Evolutionary conservation across 441 rosid genomes (phyloP).

Genomic region (Populus hybrid): DNA sequence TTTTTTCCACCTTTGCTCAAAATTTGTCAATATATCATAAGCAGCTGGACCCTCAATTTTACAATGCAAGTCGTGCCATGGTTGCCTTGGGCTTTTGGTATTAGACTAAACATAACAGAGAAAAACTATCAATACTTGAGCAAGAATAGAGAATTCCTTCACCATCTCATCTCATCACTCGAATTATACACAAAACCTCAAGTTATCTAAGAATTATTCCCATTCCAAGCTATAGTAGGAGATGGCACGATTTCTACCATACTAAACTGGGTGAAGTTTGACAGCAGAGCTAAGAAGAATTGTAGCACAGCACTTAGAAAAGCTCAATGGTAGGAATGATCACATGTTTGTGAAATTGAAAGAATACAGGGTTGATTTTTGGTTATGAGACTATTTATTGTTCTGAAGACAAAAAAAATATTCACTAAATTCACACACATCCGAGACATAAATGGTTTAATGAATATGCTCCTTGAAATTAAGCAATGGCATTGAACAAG

Average conservation of each 20-base stretch:
- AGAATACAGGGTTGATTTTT: not conserved
- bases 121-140: not conserved
- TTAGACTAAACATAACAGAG: slow-evolving; percentile 30
- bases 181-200: not conserved
- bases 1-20: slow-evolving; percentile 72
- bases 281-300: no score
- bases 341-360: no score
- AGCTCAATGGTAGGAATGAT: no score
- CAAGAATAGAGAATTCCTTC: not conserved
- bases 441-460: not conserved
- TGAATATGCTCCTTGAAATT: not conserved
- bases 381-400: not conserved
- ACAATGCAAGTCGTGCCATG: slow-evolving; percentile 89
- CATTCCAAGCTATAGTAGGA: no score
- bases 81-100: slow-evolving; percentile 61
- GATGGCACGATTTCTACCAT: no score
- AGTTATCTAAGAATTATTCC: not conserved
- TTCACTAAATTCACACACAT: not conserved
- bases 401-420: no score
- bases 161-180: not conserved
- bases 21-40: slow-evolving; percentile 60
- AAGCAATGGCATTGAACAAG: not conserved
- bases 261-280: no score
- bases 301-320: no score
- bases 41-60: slow-evolving; percentile 88